These are phyloP conservation scores for Mycena polygramma DNA, from an alignment of 768 basidiomycete genomes.

Conservation along the genomic window DNA sequence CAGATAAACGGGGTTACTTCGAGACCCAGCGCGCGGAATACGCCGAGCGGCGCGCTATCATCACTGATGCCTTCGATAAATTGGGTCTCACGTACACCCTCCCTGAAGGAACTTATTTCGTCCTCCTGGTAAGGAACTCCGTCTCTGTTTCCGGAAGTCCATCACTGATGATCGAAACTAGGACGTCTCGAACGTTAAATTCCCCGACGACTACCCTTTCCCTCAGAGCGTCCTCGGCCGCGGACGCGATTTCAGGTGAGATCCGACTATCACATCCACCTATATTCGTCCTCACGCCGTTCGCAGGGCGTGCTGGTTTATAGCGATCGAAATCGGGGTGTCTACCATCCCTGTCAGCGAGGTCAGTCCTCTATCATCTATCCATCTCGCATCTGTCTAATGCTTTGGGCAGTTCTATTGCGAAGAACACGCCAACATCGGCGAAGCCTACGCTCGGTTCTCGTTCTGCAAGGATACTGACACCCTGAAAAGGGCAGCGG, in stretches of 20 bases:
- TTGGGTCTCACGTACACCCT: constrained; percentile 88
- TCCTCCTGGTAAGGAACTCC: constrained; percentile 74
- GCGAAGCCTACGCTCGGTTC: constrained; percentile 90
- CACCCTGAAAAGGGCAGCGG: constrained; percentile 84
- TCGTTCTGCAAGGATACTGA: constrained; percentile 97
- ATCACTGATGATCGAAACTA: constrained; percentile 43
- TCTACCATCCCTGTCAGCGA: constrained; percentile 97
- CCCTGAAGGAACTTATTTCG: constrained; percentile 93
- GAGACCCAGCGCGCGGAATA: constrained; percentile 83
- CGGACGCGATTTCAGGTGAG: constrained; percentile 89
- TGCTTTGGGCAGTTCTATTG: constrained; percentile 84
- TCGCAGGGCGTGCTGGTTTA: constrained; percentile 92
- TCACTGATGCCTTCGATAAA: constrained; percentile 84
- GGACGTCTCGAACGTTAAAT: constrained; percentile 84
- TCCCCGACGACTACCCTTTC: constrained; percentile 89
- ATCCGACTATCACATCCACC: neutral
- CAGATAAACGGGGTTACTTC: constrained; percentile 79
- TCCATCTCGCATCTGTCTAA: constrained; percentile 24
- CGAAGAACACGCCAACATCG: constrained; percentile 85
- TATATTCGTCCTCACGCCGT: neutral
- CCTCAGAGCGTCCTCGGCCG: constrained; percentile 80
- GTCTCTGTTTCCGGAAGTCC: neutral
- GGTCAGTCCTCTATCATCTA: constrained; percentile 58
- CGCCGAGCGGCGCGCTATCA: constrained; percentile 79
- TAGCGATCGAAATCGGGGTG: constrained; percentile 90